Evolutionary conservation across 495 filamentous ascomycete species (phyloP), one percentile per base, ranked within the genome.

Genomic region (Xylaria longipes): DNA sequence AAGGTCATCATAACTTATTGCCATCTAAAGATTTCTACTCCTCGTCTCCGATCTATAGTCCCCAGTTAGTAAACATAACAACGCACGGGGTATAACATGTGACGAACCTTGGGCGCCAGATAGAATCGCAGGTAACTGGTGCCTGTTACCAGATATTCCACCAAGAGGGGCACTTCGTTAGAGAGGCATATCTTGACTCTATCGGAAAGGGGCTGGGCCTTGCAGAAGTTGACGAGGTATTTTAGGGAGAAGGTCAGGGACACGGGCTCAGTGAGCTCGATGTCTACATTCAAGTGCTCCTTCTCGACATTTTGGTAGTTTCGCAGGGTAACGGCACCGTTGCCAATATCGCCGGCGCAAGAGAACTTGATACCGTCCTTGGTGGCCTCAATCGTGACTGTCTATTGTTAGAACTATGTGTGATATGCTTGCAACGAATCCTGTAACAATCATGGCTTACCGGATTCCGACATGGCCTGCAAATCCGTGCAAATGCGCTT

Each of bases 181-280:
- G 94, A 97, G 62, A 99, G 87, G 83, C 92, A 95, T 75, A 99
- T 89, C 80, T 91, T 95, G 77, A 99, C 96, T 64, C 88, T 87
- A 78, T 78, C 83, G 68, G 94, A 96, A 67, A 99, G 85, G 65
- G 91, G 90, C 78, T 92, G 91, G 46, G 96, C 96, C 87, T 99
- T 99, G 91, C 96, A 98, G 87, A 99, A 99, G 88, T 97, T 97
- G 89, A 97, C 94, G 6, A 99, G 90, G 85, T 99, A 99, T 84
- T 99, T 99, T 75, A 98, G 92, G 56, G 96, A 98, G 89, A 99
- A 99, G 41, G 95, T 99, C 54, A 99, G 90, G 57, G 93, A 86
- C 71, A 98, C 97, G 68, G 97, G 93, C 86, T 99, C 96, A 57
- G 89, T 91, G 62, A 99, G 89, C 73, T 92, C 89, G 75, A 99